Evolutionary conservation across 2,329 filamentous ascomycete genomes (phyloP).

Genomic region (Beauveria brongniartii): DNA sequence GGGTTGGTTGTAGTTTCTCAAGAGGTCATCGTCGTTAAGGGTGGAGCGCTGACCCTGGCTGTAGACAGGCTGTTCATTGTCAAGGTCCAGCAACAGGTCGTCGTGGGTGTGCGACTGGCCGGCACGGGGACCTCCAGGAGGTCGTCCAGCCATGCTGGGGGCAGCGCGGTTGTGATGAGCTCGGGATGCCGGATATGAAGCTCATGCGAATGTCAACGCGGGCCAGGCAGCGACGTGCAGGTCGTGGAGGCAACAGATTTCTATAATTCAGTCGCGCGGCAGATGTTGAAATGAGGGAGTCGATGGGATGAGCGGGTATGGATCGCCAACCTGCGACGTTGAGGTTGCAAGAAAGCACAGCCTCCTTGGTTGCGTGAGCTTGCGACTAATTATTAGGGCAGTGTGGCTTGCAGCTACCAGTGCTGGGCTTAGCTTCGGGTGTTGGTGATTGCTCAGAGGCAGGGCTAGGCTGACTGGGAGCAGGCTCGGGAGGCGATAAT

Average conservation of each 20-base stretch:
- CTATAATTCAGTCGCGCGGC: background rate
- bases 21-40: conserved; percentile 72
- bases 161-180: conserved; percentile 26
- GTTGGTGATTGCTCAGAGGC: conserved; percentile 1
- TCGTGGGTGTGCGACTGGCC: conserved; percentile 38
- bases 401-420: conserved; percentile 1
- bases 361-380: conserved; percentile 12
- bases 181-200: conserved; percentile 20
- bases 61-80: conserved; percentile 65
- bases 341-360: conserved; percentile 10
- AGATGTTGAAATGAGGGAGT: background rate
- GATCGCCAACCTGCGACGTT: conserved; percentile 11
- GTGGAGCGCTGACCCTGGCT: conserved; percentile 67
- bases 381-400: background rate
- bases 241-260: background rate
- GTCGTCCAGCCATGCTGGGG: conserved; percentile 54
- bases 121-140: conserved; percentile 39
- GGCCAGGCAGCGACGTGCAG: background rate
- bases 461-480: background rate
- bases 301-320: background rate
- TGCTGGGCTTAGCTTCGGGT: background rate
- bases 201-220: conserved; percentile 10
- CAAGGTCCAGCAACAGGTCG: conserved; percentile 66
- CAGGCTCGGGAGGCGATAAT: background rate
- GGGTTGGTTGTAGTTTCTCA: conserved; percentile 66